Conservation (phyloP, 805 yeast species). For the Monosporozyma servazzii region DNA sequence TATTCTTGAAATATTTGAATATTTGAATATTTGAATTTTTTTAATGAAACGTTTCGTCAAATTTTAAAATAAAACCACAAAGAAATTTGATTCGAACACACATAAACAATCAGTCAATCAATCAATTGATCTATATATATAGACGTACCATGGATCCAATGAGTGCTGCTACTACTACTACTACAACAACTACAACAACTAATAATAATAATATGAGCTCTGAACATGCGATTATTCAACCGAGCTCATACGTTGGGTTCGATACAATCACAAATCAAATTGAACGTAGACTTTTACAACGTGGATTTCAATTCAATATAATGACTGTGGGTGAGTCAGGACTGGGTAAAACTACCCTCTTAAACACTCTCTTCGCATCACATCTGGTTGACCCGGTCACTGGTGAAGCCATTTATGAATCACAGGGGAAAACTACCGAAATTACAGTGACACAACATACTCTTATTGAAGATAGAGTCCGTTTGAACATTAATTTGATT, state of each 20-base stretch:
- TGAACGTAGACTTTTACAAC: constrained; percentile 80
- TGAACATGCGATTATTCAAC: constrained; percentile 23
- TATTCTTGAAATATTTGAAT: neutral
- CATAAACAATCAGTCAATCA: neutral
- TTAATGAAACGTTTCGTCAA: neutral
- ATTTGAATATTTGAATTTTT: too few species aligned
- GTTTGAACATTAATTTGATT: constrained; percentile 74
- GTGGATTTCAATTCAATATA: constrained; percentile 89
- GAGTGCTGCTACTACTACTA: neutral
- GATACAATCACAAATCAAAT: constrained; percentile 94
- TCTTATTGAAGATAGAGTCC: constrained; percentile 78
- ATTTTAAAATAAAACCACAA: neutral
- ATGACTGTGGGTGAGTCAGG: constrained; percentile 95
- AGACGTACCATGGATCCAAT: neutral
- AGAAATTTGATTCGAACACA: neutral
- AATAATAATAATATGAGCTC: neutral
- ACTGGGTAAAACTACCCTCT: constrained; percentile 84
- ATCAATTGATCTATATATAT: neutral
- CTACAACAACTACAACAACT: neutral
- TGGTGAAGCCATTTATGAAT: constrained; percentile 43
- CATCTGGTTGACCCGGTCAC: constrained; percentile 56
- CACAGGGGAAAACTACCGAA: constrained; percentile 63
- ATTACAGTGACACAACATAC: constrained; percentile 62
- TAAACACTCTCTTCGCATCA: constrained; percentile 84
- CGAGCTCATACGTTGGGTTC: constrained; percentile 83